These are phyloP conservation scores for Aspergillus sp. DNA, from an alignment of 2,329 filamentous ascomycete species.

Conservation along the genomic window DNA sequence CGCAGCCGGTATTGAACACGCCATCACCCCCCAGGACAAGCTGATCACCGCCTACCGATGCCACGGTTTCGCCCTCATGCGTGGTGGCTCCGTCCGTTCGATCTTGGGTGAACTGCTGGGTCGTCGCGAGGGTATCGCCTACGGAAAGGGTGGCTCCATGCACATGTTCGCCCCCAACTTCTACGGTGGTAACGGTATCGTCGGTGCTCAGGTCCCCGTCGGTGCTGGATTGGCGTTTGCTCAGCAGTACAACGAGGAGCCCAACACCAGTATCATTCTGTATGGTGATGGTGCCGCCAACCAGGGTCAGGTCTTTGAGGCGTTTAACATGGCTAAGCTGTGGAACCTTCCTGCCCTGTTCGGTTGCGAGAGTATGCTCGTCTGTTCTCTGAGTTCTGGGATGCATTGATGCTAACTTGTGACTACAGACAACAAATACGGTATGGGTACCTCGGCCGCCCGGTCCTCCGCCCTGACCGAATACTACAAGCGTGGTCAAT, in stretches of 20 bases:
- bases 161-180: constrained; percentile 99
- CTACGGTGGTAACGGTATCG: constrained; percentile 98
- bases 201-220: constrained; percentile 95
- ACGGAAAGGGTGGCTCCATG: constrained; percentile 99
- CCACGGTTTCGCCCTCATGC: constrained; percentile 97
- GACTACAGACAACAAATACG: constrained; percentile 92
- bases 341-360: constrained; percentile 96
- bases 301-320: constrained; percentile 98
- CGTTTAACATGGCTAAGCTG: constrained; percentile 99
- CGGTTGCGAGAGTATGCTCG: constrained; percentile 84
- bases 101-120: constrained; percentile 96
- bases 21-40: constrained; percentile 83
- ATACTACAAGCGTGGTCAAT: constrained; percentile 99
- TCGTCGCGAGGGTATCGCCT: constrained; percentile 90
- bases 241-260: constrained; percentile 83
- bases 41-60: constrained; percentile 97
- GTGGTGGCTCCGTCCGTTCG: constrained; percentile 77
- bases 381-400: constrained; percentile 14
- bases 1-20: constrained; percentile 92
- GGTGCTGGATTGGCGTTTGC: constrained; percentile 95
- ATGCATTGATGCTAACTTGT: not conserved
- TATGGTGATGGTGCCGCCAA: constrained; percentile 99
- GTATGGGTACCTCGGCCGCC: constrained; percentile 95
- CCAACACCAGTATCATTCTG: constrained; percentile 78
- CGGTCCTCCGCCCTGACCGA: constrained; percentile 93